These are phyloP conservation scores for Puccinia coronata DNA, from an alignment of 1,284 basidiomycete species.

Conservation along the genomic window DNA sequence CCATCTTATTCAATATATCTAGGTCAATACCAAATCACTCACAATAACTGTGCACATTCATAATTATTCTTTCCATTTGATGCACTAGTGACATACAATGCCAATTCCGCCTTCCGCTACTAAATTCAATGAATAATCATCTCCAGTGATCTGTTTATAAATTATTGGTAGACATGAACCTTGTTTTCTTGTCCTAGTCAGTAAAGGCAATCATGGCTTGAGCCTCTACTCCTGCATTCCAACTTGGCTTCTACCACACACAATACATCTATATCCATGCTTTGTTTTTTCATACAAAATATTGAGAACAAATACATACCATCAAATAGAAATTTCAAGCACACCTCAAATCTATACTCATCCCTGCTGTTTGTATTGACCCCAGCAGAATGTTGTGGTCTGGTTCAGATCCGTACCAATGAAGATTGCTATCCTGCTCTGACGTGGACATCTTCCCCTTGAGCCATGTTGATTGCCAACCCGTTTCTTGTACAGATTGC, in stretches of 20 bases:
- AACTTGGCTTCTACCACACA: neutral
- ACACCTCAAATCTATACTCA: constrained; percentile 17
- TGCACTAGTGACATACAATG: no score
- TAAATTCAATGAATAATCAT: constrained; percentile 28
- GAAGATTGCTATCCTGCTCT: neutral
- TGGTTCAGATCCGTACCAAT: neutral
- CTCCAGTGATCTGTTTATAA: neutral
- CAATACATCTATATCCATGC: neutral
- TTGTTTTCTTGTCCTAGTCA: neutral
- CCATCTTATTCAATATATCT: no score
- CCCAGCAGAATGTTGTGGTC: neutral
- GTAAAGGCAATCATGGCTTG: constrained; percentile 9
- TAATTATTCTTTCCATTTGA: constrained; percentile 8
- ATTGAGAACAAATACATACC: neutral
- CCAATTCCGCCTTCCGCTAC: neutral
- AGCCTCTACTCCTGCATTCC: constrained; percentile 12
- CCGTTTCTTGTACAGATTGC: neutral
- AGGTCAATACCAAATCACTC: neutral
- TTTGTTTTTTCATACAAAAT: neutral
- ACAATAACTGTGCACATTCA: constrained; percentile 25
- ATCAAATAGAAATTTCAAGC: constrained; percentile 29
- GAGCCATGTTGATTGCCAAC: neutral
- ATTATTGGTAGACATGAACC: constrained; percentile 17
- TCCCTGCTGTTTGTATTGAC: neutral
- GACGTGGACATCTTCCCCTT: neutral